phyloP scores from a whole-genome alignment of 2,329 filamentous ascomycete genomes.

The Trichoderma harzianum region DNA sequence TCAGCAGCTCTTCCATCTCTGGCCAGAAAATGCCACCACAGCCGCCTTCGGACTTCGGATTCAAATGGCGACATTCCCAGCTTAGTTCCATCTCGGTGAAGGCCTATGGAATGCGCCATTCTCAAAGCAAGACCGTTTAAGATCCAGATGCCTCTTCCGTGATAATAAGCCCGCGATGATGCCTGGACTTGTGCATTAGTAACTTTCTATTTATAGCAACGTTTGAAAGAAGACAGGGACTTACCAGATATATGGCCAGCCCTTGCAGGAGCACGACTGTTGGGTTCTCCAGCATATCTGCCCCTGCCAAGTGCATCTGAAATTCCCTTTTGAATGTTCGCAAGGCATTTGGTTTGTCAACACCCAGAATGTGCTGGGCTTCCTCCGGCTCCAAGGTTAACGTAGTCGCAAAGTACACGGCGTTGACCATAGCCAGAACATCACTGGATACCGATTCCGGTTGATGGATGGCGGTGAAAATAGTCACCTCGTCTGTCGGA shows the following conservation, averaged over 20 bases:
- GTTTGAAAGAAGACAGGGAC: not conserved
- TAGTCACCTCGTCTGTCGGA: constrained; percentile 30
- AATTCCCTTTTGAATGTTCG: constrained; percentile 32
- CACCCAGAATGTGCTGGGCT: constrained; percentile 28
- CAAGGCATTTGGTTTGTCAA: constrained; percentile 26
- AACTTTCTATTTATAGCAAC: not conserved
- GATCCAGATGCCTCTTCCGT: constrained; percentile 37
- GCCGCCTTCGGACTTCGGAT: constrained; percentile 51
- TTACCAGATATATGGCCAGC: constrained; percentile 38
- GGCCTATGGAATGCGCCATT: constrained; percentile 48
- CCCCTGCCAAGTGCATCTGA: constrained; percentile 38
- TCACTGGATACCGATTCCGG: constrained; percentile 28
- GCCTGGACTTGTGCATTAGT: constrained; percentile 21
- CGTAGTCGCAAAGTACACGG: constrained; percentile 49
- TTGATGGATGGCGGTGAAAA: constrained; percentile 33
- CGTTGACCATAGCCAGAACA: constrained; percentile 39
- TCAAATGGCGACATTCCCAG: constrained; percentile 51
- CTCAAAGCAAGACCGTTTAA: constrained; percentile 45
- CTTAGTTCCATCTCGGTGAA: constrained; percentile 49
- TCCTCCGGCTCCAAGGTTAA: constrained; percentile 39
- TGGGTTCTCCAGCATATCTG: constrained; percentile 40
- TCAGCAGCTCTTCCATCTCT: constrained; percentile 51
- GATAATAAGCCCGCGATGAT: constrained; percentile 32
- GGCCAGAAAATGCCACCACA: constrained; percentile 53
- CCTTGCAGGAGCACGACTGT: constrained; percentile 36